A percentile compares a stretch with the other conserved stretches of the same genome.
phyloP scores from a whole-genome alignment of 2,329 filamentous ascomycete genomes.

The Venturia aucupariae region DNA sequence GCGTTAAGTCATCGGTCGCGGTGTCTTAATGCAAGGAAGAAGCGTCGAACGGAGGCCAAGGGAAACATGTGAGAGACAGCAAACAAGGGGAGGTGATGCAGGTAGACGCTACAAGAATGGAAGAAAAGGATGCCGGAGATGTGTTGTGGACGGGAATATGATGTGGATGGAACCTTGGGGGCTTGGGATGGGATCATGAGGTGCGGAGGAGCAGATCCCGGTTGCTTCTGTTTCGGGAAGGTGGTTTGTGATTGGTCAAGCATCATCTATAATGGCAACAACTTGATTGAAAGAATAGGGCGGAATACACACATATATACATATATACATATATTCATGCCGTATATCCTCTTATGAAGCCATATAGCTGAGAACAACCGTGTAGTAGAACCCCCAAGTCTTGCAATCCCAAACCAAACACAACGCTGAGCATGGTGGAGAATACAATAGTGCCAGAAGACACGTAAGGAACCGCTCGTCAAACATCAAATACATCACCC shows the following conservation, averaged over 20 bases:
- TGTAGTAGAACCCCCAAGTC: too few species aligned
- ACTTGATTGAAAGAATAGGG: not conserved
- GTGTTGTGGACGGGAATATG: not conserved
- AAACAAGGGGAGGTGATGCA: not conserved
- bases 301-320: too few species aligned
- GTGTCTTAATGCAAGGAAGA: not conserved
- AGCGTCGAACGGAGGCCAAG: not conserved
- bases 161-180: not conserved
- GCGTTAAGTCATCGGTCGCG: not conserved
- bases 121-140: not conserved
- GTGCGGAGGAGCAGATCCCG: not conserved
- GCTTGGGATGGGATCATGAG: slow-evolving; percentile 4
- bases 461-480: too few species aligned
- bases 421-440: too few species aligned
- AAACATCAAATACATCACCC: too few species aligned
- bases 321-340: too few species aligned
- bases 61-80: not conserved
- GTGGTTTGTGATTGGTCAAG: not conserved
- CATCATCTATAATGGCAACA: not conserved
- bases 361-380: too few species aligned
- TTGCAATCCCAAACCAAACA: too few species aligned
- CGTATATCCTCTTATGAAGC: too few species aligned
- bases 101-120: not conserved
- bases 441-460: too few species aligned
- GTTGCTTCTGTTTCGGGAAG: not conserved